Base-by-base conservation (phyloP, 768 basidiomycete genomes). In the Serendipita sp. region DNA sequence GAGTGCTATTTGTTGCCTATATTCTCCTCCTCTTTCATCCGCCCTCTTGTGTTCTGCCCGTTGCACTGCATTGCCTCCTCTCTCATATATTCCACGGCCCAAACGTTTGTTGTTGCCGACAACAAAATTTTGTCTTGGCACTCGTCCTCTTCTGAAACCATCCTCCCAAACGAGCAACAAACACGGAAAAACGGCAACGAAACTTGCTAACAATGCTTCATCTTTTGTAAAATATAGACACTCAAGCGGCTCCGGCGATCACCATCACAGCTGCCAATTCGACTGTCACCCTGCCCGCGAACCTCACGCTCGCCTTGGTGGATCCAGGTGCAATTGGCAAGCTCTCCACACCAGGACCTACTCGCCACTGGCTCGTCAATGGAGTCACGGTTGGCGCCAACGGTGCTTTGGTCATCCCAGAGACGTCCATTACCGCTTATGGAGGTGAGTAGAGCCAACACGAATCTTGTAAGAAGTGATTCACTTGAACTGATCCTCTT, bases 311-410 rank as follows among this genome's bases (percentile, higher is more conserved):
- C 38, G 75, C 80, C 60, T 86, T 92, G 86, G 78, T 82, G 31
- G 89, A 92, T 67, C 85, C 86, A 13, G 82, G 82, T 64, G 69
- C 79, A 24, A 83, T 84, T 41, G 87, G 88, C 42, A 73, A 79
- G 53, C 77, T 84, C 66, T 73, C 81, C 61, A 71, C 77, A 41
- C 72, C 74, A 7, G 83, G 81, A 20, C 82, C 83, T 66, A 88
- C 82, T 58, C 79, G 86, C 61, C 90, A 90, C 74, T 91, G 88
- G 88, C 80, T 91, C 53, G 81, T 83, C 64, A 88, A 90, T 70
- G 75, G 78, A 24, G 86, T 80, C 17, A 76, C 75, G 2, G 63
- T 85, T 42, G 67, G 53, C n/a, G 1, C 53, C 22, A 58, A 58
- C 53, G 53, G 53, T n/a, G 53, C 30, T 22, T 31, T 58, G 20